A percentile compares a stretch with the other conserved stretches of the same genome.
phyloP scores from a whole-genome alignment of 2,329 filamentous ascomycete species.

The Cladosporium sp. region DNA sequence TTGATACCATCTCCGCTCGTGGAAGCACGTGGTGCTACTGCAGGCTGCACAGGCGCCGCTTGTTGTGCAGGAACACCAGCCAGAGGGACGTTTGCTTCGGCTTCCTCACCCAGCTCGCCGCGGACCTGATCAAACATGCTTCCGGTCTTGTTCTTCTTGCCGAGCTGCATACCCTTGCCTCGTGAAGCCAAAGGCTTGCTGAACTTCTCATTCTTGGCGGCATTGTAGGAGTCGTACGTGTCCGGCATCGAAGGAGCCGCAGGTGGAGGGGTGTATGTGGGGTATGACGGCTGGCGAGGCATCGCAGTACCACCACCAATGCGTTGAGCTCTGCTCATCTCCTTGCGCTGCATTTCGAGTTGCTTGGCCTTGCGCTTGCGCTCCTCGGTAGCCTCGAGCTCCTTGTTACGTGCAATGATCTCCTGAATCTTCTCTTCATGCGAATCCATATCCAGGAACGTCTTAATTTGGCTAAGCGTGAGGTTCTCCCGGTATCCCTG shows the following conservation, averaged over 20 bases:
- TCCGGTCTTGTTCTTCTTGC: slow-evolving; percentile 97
- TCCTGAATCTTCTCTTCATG: slow-evolving; percentile 99
- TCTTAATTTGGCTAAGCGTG: slow-evolving; percentile 95
- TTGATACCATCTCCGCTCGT: slow-evolving; percentile 81
- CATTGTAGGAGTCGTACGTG: slow-evolving; percentile 90
- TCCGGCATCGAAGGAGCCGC: slow-evolving; percentile 72
- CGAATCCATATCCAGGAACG: slow-evolving; percentile 98
- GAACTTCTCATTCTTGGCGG: slow-evolving; percentile 90
- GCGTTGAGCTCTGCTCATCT: slow-evolving; percentile 74
- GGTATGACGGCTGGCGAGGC: slow-evolving; percentile 76
- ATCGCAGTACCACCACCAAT: slow-evolving; percentile 42
- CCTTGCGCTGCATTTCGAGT: slow-evolving; percentile 97
- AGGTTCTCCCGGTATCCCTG: slow-evolving; percentile 95
- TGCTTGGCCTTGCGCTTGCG: slow-evolving; percentile 98
- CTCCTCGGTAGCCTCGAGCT: slow-evolving; percentile 95
- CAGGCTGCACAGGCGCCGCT: slow-evolving; percentile 41
- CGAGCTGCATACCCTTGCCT: slow-evolving; percentile 97
- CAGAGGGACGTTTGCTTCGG: slow-evolving; percentile 68
- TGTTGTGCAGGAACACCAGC: slow-evolving; percentile 50
- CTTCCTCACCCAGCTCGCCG: slow-evolving; percentile 82
- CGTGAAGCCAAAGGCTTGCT: slow-evolving; percentile 72
- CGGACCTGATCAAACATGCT: slow-evolving; percentile 97
- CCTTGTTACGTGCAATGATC: slow-evolving; percentile 95
- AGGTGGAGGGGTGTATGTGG: slow-evolving; percentile 85
- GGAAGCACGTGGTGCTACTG: slow-evolving; percentile 58